Evolutionary conservation across 2,329 filamentous ascomycete species (phyloP).

Genomic region (Aureobasidium sp.): DNA sequence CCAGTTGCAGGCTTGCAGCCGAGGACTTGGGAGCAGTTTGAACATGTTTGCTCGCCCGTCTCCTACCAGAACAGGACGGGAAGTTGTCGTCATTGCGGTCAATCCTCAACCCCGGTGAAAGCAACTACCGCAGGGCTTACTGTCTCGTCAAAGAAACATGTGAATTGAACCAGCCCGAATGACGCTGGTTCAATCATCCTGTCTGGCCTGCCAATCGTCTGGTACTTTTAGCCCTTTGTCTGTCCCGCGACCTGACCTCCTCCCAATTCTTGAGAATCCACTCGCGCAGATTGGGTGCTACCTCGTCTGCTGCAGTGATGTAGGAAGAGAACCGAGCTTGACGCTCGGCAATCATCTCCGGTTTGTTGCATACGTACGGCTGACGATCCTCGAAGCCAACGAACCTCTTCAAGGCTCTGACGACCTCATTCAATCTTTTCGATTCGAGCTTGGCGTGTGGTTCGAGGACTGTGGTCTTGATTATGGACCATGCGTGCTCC

Average conservation of each 20-base stretch:
- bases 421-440: constrained; percentile 18
- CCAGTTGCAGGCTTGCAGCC: not conserved
- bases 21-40: not conserved
- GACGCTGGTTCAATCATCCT: not conserved
- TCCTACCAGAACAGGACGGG: not conserved
- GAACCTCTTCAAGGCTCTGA: constrained; percentile 25
- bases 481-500: constrained; percentile 20
- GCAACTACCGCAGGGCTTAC: not conserved
- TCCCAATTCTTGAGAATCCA: constrained; percentile 26
- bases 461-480: constrained; percentile 18
- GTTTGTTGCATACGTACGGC: constrained; percentile 13
- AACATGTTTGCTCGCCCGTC: not conserved
- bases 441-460: constrained; percentile 17
- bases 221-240: constrained; percentile 15
- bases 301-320: constrained; percentile 17
- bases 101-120: not conserved
- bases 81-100: not conserved
- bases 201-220: not conserved
- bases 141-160: not conserved
- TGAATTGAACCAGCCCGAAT: not conserved
- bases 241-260: constrained; percentile 22
- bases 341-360: constrained; percentile 18
- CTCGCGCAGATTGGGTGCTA: constrained; percentile 14
- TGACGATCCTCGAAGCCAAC: not conserved
- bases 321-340: constrained; percentile 7